phyloP scores from a whole-genome alignment of 2,329 filamentous ascomycete species.

The Botrytis squamosa region DNA sequence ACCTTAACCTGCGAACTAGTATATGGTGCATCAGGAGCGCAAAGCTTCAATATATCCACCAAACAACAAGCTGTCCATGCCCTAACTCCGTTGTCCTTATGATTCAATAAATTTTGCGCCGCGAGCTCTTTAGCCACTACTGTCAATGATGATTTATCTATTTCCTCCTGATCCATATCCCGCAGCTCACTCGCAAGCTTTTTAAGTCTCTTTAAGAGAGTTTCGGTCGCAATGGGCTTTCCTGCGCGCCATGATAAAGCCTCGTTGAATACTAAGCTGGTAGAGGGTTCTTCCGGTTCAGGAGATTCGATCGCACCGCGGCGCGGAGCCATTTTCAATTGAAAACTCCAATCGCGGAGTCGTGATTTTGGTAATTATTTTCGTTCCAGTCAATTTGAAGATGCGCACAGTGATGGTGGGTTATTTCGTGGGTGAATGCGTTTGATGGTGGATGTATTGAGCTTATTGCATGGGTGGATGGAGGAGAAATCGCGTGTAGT shows the following conservation, averaged over 20 bases:
- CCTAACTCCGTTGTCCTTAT: conserved; percentile 91
- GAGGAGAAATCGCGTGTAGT: conserved; percentile 19
- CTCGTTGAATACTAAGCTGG: conserved; percentile 74
- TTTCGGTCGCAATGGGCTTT: conserved; percentile 79
- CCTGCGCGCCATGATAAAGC: conserved; percentile 88
- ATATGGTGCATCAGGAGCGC: conserved; percentile 93
- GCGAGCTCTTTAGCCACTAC: conserved; percentile 84
- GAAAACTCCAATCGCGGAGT: conserved; percentile 16
- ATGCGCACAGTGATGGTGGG: neutral
- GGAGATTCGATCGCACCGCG: conserved; percentile 36
- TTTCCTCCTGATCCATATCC: conserved; percentile 82
- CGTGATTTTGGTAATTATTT: neutral
- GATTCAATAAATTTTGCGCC: conserved; percentile 75
- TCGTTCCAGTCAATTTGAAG: neutral
- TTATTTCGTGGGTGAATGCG: conserved; percentile 5
- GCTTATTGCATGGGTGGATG: conserved; percentile 14
- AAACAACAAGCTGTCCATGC: conserved; percentile 87
- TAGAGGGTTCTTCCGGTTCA: conserved; percentile 39
- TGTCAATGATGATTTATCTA: conserved; percentile 77
- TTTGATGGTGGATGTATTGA: conserved; percentile 11
- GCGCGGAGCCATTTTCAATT: conserved; percentile 39
- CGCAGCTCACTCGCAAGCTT: conserved; percentile 78
- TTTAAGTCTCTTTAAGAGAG: conserved; percentile 79
- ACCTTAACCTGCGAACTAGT: conserved; percentile 89
- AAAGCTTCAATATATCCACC: conserved; percentile 88